Percentiles rank a stretch among this genome's conserved stretches.
These are phyloP conservation scores for Capsicum rhomboideum DNA, from an alignment of 257 asterid genomes.

Conservation along the genomic window DNA sequence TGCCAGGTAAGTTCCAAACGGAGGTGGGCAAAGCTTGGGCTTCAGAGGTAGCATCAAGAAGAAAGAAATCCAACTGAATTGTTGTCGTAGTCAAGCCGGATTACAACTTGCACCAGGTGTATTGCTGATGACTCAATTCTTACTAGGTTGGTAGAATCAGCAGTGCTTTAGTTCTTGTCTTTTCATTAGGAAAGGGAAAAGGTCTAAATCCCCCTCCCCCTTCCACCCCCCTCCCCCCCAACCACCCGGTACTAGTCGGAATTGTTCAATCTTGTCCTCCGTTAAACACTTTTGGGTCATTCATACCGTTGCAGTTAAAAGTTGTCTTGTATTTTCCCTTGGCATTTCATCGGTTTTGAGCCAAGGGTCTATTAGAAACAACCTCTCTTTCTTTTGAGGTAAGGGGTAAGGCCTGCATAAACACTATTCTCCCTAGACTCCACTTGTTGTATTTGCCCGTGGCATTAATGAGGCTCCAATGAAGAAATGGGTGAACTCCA, in stretches of 20 bases:
- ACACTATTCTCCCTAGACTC: no score
- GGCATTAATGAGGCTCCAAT: background rate
- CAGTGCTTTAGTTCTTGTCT: background rate
- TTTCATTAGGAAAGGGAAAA: background rate
- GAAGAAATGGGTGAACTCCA: background rate
- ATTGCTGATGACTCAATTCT: background rate
- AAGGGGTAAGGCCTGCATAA: no score
- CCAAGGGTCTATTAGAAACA: no score
- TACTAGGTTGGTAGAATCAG: background rate
- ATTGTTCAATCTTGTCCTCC: background rate
- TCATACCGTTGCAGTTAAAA: no score
- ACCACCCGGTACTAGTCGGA: background rate
- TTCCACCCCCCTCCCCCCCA: no score
- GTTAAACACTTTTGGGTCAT: background rate
- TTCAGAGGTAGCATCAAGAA: conserved; percentile 66
- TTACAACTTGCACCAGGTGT: background rate
- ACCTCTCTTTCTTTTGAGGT: no score
- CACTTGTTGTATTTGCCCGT: background rate
- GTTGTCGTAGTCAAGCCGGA: background rate
- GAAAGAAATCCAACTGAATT: conserved; percentile 16
- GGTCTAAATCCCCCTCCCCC: background rate
- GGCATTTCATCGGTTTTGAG: no score
- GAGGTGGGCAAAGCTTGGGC: conserved; percentile 96
- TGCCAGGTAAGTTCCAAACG: conserved; percentile 88
- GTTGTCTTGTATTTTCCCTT: background rate